Conservation (phyloP, 2,329 filamentous ascomycete species). For the Malbranchea zuffiana region DNA sequence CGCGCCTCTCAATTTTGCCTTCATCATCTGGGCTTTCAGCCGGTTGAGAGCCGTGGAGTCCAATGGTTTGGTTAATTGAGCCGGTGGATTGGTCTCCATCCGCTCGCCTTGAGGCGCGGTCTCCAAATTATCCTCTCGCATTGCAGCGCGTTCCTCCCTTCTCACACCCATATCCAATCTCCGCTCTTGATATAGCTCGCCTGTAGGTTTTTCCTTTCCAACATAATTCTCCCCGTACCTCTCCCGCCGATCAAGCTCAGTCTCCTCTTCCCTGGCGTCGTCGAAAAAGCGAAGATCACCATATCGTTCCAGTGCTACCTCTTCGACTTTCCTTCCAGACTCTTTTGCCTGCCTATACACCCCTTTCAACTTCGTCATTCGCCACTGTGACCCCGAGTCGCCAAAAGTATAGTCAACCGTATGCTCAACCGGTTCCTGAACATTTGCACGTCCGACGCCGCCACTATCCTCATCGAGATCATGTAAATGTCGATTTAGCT, state of each 20-base stretch:
- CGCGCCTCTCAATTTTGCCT: conserved; percentile 73
- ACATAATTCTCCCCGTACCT: conserved; percentile 78
- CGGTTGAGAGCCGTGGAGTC: conserved; percentile 77
- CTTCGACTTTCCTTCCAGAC: conserved; percentile 60
- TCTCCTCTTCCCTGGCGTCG: conserved; percentile 81
- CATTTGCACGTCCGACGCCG: conserved; percentile 23
- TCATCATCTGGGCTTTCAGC: conserved; percentile 89
- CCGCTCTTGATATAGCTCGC: conserved; percentile 72
- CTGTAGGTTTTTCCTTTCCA: conserved; percentile 74
- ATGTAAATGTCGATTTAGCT: conserved; percentile 64
- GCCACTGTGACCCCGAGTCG: conserved; percentile 81
- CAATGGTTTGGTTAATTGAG: conserved; percentile 42
- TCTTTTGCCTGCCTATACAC: conserved; percentile 74
- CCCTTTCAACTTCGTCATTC: conserved; percentile 86
- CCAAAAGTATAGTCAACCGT: conserved; percentile 77
- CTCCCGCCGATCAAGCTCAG: conserved; percentile 72
- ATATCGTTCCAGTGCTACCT: conserved; percentile 71
- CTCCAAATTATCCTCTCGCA: conserved; percentile 22
- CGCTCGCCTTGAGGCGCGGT: conserved; percentile 44
- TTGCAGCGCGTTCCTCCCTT: conserved; percentile 24
- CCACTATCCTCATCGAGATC: conserved; percentile 50
- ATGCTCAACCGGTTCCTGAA: conserved; percentile 41
- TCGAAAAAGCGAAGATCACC: conserved; percentile 78
- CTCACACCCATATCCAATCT: conserved; percentile 48
- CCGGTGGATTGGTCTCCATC: conserved; percentile 46